These are phyloP conservation scores for Lepraria neglecta DNA, from an alignment of 495 filamentous ascomycete species.

Conservation along the genomic window DNA sequence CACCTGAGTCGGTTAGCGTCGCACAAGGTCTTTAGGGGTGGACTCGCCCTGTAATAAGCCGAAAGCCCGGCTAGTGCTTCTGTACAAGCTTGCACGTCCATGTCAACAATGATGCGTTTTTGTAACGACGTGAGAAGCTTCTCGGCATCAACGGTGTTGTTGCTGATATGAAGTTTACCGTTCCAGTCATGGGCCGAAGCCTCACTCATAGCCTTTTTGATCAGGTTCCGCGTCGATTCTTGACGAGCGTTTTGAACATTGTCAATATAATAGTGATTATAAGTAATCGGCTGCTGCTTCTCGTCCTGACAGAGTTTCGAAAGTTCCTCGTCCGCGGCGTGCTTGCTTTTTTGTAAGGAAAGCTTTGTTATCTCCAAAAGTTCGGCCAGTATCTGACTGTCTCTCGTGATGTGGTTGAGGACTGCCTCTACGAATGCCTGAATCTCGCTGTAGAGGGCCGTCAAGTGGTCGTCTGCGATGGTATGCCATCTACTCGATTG, in stretches of 20 bases:
- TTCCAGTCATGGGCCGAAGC: slow-evolving; percentile 3
- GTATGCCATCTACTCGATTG: slow-evolving; percentile 6
- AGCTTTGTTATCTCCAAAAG: slow-evolving; percentile 8
- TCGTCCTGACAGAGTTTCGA: slow-evolving; percentile 3
- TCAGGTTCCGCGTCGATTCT: slow-evolving; percentile 8
- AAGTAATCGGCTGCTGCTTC: slow-evolving; percentile 13
- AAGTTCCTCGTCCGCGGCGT: slow-evolving; percentile 2
- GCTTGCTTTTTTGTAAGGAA: slow-evolving; percentile 1
- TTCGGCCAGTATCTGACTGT: slow-evolving; percentile 6
- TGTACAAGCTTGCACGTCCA: slow-evolving; percentile 24
- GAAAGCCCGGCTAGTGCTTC: slow-evolving; percentile 6
- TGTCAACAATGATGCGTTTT: slow-evolving; percentile 22
- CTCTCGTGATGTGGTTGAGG: slow-evolving; percentile 12
- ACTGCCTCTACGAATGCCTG: slow-evolving; percentile 14
- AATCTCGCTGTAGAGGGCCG: slow-evolving; percentile 6
- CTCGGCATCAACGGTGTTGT: not conserved
- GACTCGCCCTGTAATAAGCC: slow-evolving; percentile 6
- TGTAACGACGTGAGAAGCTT: slow-evolving; percentile 24
- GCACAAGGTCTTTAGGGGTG: not conserved
- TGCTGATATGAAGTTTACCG: not conserved
- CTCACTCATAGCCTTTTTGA: slow-evolving; percentile 7
- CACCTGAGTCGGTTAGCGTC: slow-evolving; percentile 26
- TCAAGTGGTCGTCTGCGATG: slow-evolving; percentile 1
- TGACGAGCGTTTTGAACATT: not conserved
- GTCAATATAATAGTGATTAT: slow-evolving; percentile 9